Evolutionary conservation across 148 eudicot genomes (phyloP), one percentile per base, ranked within the genome.

Genomic region (Arctostaphylos glauca): DNA sequence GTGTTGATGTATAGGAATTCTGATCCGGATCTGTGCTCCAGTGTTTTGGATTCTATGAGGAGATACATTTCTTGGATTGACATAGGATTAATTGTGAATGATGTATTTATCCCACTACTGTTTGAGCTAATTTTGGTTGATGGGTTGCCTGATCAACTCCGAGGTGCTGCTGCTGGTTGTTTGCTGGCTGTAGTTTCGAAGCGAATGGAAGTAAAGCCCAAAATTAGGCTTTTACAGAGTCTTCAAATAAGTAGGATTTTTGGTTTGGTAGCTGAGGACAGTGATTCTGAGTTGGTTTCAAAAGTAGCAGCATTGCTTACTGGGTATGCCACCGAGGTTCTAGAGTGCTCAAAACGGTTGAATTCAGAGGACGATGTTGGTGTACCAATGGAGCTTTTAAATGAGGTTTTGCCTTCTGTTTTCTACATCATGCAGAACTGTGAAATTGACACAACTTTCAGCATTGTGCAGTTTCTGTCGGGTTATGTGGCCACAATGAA

Each of bases 1-100:
- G 85, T 94, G 62, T 87, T 77, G 3, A 89, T 90, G 92, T 93
- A 92, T 80, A 93, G 84, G 84, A 90, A 88, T 81, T 96, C 96
- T 21, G 90, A 96, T 72, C 86, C 93, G n/a, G 94, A 93, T 77
- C 86, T 96, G 47, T 94, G 96, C 85, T 74, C 85, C 54, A 86
- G 86, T 86, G 98, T 93, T 66, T 88, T 96, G 76, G 94, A 93
- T 87, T 88, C 91, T 4, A 91, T 94, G 95, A 87, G 94, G 90
- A 93, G 97, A 84, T 96, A 87, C 82, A 85, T 96, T 53, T 89
- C 98, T 9, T 96, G 99, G 99, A 93, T 96, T 74, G 99, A 96
- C 83, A 96, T 96, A 52, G 94, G 90, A 41, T 88, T 96, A 85
- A 86, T 96, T 72, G 94, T 86, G 3, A 93, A 94, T 89, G 92